Percentiles rank a stretch among this genome's conserved stretches.
Conservation (phyloP, 148 eudicot genomes). For the Chenopodium berlandieri region DNA sequence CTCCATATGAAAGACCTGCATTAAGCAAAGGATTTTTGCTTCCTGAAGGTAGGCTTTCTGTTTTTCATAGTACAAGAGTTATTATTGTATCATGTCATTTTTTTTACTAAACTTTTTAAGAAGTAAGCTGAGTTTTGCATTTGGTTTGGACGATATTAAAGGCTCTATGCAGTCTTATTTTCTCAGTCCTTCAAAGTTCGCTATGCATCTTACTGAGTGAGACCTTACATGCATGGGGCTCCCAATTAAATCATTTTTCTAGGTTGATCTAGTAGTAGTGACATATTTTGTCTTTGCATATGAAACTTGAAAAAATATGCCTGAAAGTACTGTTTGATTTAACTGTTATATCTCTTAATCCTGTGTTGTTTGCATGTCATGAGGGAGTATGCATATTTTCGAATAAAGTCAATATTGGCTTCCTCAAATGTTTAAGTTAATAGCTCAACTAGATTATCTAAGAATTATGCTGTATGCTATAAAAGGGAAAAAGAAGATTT, state of each 20-base stretch:
- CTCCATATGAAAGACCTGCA: constrained; percentile 99
- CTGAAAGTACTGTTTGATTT: background rate
- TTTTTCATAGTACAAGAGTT: background rate
- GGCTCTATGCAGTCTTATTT: background rate
- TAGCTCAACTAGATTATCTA: background rate
- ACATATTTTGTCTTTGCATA: background rate
- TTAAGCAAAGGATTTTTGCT: constrained; percentile 96
- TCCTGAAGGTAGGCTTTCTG: constrained; percentile 73
- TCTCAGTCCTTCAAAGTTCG: background rate
- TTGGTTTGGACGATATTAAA: background rate
- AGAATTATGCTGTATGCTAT: background rate
- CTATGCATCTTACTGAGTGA: background rate
- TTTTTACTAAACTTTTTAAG: background rate
- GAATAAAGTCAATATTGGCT: background rate
- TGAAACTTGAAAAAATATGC: background rate
- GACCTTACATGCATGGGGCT: background rate
- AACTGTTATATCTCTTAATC: background rate
- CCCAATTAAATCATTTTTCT: background rate
- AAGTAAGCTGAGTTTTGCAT: background rate
- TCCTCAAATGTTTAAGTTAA: background rate
- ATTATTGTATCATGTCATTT: background rate
- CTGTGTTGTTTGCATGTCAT: background rate
- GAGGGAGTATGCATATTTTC: background rate
- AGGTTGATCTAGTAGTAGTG: background rate
- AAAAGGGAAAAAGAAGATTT: background rate